phyloP scores from a whole-genome alignment of 129 eudicot genomes.

The Artemisia annua region DNA sequence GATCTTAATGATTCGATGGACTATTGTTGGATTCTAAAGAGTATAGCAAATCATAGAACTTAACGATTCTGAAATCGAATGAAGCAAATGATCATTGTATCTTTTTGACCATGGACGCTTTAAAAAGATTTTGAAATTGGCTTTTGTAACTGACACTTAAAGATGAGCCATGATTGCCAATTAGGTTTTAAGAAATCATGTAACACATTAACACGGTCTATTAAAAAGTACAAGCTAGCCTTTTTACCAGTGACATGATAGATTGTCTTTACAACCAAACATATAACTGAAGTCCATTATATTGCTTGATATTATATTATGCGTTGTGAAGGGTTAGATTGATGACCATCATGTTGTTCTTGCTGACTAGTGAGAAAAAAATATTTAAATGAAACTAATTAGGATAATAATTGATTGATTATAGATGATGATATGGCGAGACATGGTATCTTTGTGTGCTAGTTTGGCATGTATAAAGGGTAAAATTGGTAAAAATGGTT shows the following conservation, averaged over 20 bases:
- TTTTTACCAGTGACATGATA: constrained; percentile 10
- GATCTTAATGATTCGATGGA: constrained; percentile 32
- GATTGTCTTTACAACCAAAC: not conserved
- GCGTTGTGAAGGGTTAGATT: not conserved
- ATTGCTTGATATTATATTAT: not conserved
- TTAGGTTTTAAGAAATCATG: constrained; percentile 7
- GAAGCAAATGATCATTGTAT: constrained; percentile 29
- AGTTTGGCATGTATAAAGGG: too few relatives aligned
- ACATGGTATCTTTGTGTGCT: too few relatives aligned
- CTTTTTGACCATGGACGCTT: constrained; percentile 35
- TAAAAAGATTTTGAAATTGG: constrained; percentile 28
- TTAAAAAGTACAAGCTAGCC: constrained; percentile 21
- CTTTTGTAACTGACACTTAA: constrained; percentile 21
- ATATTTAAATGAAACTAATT: not conserved
- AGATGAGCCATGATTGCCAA: constrained; percentile 23
- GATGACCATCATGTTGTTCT: not conserved
- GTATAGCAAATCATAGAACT: constrained; percentile 17
- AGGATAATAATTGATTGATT: not conserved
- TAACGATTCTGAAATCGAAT: constrained; percentile 4
- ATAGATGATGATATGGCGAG: not conserved
- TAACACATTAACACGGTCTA: constrained; percentile 3
- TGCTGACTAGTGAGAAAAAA: constrained; percentile 2
- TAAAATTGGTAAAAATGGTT: not conserved
- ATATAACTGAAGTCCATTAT: not conserved
- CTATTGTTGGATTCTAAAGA: constrained; percentile 35